phyloP scores from a whole-genome alignment of 2,329 filamentous ascomycete species.

The Penicillium psychrosexuale region DNA sequence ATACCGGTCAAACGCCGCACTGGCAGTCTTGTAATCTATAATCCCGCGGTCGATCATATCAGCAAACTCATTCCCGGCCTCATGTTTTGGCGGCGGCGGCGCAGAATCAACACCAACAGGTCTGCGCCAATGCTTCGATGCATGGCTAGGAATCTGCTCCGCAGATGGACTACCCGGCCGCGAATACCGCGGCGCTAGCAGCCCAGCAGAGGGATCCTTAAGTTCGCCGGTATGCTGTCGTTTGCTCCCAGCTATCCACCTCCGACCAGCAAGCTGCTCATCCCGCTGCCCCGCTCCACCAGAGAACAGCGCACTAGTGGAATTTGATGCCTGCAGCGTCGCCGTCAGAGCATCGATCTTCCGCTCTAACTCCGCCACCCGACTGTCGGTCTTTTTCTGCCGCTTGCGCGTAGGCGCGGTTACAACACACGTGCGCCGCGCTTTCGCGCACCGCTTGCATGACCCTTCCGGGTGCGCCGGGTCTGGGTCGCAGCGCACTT shows the following conservation, averaged over 20 bases:
- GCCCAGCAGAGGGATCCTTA: conserved; percentile 17
- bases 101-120: conserved; percentile 15
- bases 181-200: conserved; percentile 23
- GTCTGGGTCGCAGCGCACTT: conserved; percentile 82
- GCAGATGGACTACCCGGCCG: conserved; percentile 22
- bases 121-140: conserved; percentile 23
- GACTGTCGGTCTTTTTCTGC: conserved; percentile 86
- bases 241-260: conserved; percentile 34
- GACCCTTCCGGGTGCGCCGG: conserved; percentile 59
- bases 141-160: conserved; percentile 18
- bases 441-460: conserved; percentile 76
- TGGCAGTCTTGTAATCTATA: conserved; percentile 51
- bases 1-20: conserved; percentile 58
- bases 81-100: conserved; percentile 14
- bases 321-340: conserved; percentile 61
- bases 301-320: conserved; percentile 20
- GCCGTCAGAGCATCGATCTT: conserved; percentile 88
- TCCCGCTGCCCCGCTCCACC: conserved; percentile 19
- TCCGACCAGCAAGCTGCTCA: conserved; percentile 34
- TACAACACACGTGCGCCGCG: conserved; percentile 71
- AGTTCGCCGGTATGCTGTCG: conserved; percentile 31
- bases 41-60: conserved; percentile 52
- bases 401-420: conserved; percentile 73
- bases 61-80: conserved; percentile 32
- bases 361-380: conserved; percentile 85